These are phyloP conservation scores for Paracamarosporium sp. DNA, from an alignment of 2,329 filamentous ascomycete species.

Conservation along the genomic window DNA sequence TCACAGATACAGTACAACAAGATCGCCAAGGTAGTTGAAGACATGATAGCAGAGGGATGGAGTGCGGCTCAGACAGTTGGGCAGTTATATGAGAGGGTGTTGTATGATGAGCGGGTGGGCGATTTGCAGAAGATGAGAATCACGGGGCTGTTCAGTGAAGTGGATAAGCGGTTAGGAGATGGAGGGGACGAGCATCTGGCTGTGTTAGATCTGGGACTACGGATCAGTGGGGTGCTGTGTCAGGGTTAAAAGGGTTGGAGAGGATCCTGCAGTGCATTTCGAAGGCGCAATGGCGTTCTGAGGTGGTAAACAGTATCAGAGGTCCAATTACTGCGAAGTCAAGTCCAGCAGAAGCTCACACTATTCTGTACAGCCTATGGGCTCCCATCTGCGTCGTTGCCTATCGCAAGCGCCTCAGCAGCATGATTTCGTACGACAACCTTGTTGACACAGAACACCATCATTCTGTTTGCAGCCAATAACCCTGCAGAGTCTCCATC, in stretches of 20 bases:
- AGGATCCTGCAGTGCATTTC: background rate
- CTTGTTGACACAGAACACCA: background rate
- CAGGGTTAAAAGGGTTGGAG: constrained; percentile 33
- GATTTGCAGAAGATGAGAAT: constrained; percentile 92
- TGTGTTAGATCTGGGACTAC: constrained; percentile 82
- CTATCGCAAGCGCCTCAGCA: too few species aligned
- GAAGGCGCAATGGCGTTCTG: background rate
- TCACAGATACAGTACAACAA: constrained; percentile 68
- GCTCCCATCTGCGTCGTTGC: background rate
- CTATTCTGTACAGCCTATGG: too few species aligned
- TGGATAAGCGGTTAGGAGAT: constrained; percentile 93
- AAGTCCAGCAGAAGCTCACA: background rate
- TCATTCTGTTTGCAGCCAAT: background rate
- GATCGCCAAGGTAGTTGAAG: constrained; percentile 81
- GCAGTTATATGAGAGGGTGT: constrained; percentile 83
- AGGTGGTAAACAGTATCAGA: background rate
- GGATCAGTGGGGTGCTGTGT: constrained; percentile 76
- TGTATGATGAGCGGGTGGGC: constrained; percentile 83
- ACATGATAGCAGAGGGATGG: constrained; percentile 96
- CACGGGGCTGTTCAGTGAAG: constrained; percentile 86
- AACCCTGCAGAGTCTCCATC: background rate
- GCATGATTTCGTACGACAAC: background rate
- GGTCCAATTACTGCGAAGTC: background rate
- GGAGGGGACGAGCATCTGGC: constrained; percentile 94
- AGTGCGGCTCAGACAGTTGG: constrained; percentile 86